These are phyloP conservation scores for Yarrowia sp. DNA, from an alignment of 805 yeast species.

Conservation along the genomic window DNA sequence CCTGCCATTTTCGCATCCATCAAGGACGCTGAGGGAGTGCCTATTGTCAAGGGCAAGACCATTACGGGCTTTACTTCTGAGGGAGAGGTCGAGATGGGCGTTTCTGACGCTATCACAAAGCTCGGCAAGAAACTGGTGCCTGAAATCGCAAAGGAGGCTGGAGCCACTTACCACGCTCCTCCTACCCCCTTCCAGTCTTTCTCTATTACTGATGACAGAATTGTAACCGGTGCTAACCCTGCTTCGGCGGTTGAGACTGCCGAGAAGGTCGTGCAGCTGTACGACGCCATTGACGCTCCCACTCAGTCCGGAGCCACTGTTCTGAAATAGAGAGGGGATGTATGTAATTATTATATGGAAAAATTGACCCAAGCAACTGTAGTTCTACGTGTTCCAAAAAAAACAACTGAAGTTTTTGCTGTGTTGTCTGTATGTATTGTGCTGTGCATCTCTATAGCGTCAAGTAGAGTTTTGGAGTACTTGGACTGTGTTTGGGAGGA, in stretches of 20 bases:
- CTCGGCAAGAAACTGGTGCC: conserved; percentile 39
- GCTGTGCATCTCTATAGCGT: too few relatives aligned
- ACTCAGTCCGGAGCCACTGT: conserved; percentile 13
- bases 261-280: conserved; percentile 28
- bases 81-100: conserved; percentile 47
- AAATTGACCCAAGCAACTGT: too few relatives aligned
- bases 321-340: not conserved
- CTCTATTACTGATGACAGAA: conserved; percentile 53
- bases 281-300: conserved; percentile 6
- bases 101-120: conserved; percentile 27
- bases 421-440: too few relatives aligned
- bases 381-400: too few relatives aligned
- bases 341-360: not conserved
- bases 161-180: conserved; percentile 50
- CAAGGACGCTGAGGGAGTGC: conserved; percentile 44
- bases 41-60: conserved; percentile 51
- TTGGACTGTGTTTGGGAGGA: too few relatives aligned
- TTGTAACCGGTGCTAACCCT: conserved; percentile 69
- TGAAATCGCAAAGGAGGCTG: conserved; percentile 42
- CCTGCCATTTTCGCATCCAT: conserved; percentile 57
- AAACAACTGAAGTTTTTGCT: too few relatives aligned
- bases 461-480: too few relatives aligned
- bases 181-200: conserved; percentile 52
- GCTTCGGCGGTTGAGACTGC: conserved; percentile 55
- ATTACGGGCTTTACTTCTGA: conserved; percentile 61